A percentile compares a stretch with the other conserved stretches of the same genome.
Conservation (phyloP, 176 grass and related monocot species). For the Zea mays region DNA sequence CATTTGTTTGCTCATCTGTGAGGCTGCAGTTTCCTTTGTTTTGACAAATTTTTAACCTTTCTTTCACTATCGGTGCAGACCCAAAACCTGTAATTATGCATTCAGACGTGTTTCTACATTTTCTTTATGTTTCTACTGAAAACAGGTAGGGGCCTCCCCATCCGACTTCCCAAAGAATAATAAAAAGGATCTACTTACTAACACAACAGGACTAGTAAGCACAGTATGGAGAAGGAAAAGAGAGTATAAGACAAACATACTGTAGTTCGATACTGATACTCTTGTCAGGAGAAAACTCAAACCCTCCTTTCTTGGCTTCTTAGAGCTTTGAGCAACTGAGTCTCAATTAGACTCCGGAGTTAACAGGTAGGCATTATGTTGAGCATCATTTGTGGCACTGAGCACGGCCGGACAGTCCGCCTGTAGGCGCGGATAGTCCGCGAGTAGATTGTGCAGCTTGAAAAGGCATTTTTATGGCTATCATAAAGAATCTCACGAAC, state of each 20-base stretch:
- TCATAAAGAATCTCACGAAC: conserved; percentile 14
- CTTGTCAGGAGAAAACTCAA: conserved; percentile 5
- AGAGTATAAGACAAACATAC: conserved; percentile 31
- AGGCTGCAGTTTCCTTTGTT: background rate
- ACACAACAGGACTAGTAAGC: conserved; percentile 37
- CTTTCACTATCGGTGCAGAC: background rate
- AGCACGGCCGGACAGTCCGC: no score
- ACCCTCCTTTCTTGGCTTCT: conserved; percentile 33
- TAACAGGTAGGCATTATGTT: conserved; percentile 15
- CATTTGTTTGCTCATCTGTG: background rate
- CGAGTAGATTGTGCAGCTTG: background rate
- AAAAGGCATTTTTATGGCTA: background rate
- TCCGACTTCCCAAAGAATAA: background rate
- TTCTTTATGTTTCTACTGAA: conserved; percentile 8
- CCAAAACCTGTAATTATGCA: background rate
- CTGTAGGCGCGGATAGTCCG: no score
- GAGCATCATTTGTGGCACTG: no score
- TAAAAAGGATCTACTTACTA: background rate
- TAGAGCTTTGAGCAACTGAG: conserved; percentile 25
- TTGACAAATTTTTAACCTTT: background rate
- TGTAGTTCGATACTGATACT: conserved; percentile 27
- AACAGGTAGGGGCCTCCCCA: background rate
- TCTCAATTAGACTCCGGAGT: conserved; percentile 29
- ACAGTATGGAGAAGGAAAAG: conserved; percentile 13
- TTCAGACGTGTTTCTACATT: conserved; percentile 5